Base-by-base conservation (phyloP, 768 basidiomycete species). In the Favolaschia claudopus region DNA sequence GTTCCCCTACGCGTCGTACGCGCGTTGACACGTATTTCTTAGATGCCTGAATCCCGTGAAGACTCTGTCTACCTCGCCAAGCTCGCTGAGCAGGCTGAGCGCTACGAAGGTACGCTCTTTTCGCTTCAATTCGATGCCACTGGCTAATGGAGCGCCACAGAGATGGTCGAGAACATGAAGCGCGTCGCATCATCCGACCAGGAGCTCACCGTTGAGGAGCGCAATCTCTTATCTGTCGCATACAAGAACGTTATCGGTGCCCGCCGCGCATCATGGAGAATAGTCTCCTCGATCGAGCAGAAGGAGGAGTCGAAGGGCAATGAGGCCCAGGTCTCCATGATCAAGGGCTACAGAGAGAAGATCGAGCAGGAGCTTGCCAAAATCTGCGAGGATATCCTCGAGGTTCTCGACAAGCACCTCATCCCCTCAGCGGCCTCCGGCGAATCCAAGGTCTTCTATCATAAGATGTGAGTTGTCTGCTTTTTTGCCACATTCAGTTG, bases 161-260 rank as follows among this genome's bases (percentile, higher is more conserved):
- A 97, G 79, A 97, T 97, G 96, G 96, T 97, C 67, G 93, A 95
- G 80, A 96, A 96, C 87, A 99, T 99, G 96, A 98, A 98, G 89
- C 88, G 88, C 63, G 96, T 98, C 66, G 96, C 96, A 56, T 95
- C 94, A 29, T 95, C 95, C 59, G 95, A 96, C 85, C 92, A 96
- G 78, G 96, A 99, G 72, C 91, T 98, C 72, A 96, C 95, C 60
- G 95, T 98, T 40, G 96, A 99, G 81, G 96, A 99, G 80, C 95
- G 96, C 62, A 99, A 98, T 77, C 88, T 99, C 52, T 86, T 99
- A 56, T 97, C 95, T 12, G 96, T 98, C 58, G 96, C 96, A 17
- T 99, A 97, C 86, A 98, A 99, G 91, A 99, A 99, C 78, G 95
- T 97, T 60, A 98, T 98, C 66, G 96, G 96, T 77, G 95, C 96